Base-by-base conservation (phyloP, 2,329 filamentous ascomycete species). In the Chaetomium sp. region DNA sequence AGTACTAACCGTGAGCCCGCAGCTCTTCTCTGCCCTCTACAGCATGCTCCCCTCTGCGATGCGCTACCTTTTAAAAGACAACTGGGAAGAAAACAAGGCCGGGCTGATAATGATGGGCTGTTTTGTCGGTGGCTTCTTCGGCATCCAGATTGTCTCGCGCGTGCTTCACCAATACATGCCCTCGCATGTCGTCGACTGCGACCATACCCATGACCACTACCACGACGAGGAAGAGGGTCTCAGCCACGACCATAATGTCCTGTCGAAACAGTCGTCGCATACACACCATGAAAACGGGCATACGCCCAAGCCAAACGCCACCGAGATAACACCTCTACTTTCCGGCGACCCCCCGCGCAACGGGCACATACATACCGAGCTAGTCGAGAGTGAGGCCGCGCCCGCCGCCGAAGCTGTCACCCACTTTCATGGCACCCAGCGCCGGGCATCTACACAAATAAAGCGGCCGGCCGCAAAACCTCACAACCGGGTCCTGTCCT, bases 21-120 rank as follows among this genome's bases (percentile, higher is more conserved):
- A 96, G 91, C 80, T 96, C 42, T 96, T 96, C 71, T 96, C 91
- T 38, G 86, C 92, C 1, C 74, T 97, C 35, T 95, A 91, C 70
- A 94, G 86, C 71, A 96, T 97, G 88, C 79, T 97, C 6, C 92
- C 92, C 8, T 90, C 89, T 19, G 85, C 92, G 2, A 91, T 87
- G 67, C 77, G 77, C 41, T 96, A 95, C 67, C 79, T 99, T 3
- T 76, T 79, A 57, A 77, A 84, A 53, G 87, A 84, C 51, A 85
- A 84, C 12, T 85, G 85, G 70, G 78, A 81, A 6, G 76, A 88
- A 3, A 81, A 85, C 59, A 68, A 73, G 2, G 89, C 91, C 5
- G 86, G 85, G 11, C 80, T 88, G 65, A 72, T 84, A 36, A 76
- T 91, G 65, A 85, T 91, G 66, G 79, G 66, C 9, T 87, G 82